Evolutionary conservation across 805 yeast species (phyloP), one percentile per base, ranked within the genome.

Genomic region (Cyberlindnera galapagoensis): DNA sequence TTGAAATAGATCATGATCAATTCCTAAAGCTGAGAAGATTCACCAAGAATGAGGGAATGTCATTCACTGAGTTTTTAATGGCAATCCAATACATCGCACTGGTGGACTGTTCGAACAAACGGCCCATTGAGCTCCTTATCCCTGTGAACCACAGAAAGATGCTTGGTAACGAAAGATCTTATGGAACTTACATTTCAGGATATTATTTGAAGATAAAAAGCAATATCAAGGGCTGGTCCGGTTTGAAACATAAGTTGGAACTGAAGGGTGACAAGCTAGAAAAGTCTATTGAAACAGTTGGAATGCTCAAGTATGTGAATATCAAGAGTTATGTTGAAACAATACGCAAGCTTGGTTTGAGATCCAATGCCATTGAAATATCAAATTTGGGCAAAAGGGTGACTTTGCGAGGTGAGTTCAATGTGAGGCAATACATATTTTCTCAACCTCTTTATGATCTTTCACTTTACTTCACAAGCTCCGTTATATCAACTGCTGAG

Each of bases 351-450:
- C n/a, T 13, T 10, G 16, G 21, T 6, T 24, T 28, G 5, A 18
- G 18, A 9, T 7, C 21, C 7, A 28, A 20, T 11, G n/a, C 9
- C 3, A 9, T 36, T 11, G 43, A 36, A 28, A 31, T 39, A 10
- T 39, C 43, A 9, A 39, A 39, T 18, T 13, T 39, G 15, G 43
- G 43, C 10, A 16, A 20, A 11, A 25, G 40, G 9, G 19, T 16
- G 6, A 13, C 3, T 3, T 18, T 20, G 6, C 8, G 14, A 4
- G 34, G 30, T 11, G 11, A 17, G 3, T 21, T 16, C 12, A 10
- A 14, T 7, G 27, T 28, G 10, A 15, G 13, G 2, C 33, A 34
- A 17, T 34, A 30, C 15, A 19, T 39, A n/a, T 39, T 39, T 24
- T 35, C 43, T 6, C 43, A 39, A 21, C 43, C 43, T 9, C 16